Conservation (phyloP, 192 early-diverging fungal species). For the Diversispora eburnea region DNA sequence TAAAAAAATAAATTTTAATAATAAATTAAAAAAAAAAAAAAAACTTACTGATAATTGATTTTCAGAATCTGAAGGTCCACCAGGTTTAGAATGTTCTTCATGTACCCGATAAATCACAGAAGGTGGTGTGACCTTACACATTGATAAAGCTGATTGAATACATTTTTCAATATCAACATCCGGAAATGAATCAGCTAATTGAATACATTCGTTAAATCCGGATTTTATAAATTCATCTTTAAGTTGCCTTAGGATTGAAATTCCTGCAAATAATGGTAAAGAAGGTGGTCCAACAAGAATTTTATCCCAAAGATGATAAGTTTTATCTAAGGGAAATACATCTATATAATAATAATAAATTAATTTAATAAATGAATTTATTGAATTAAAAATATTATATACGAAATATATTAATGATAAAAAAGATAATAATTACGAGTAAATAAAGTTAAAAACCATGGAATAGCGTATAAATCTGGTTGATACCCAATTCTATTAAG, state of each 20-base stretch:
- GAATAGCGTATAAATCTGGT: constrained; percentile 74
- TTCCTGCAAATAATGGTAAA: constrained; percentile 63
- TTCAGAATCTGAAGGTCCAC: background rate
- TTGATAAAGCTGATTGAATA: constrained; percentile 54
- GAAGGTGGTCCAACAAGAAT: constrained; percentile 61
- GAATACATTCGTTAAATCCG: constrained; percentile 68
- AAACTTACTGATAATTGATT: background rate
- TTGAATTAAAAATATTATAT: constrained; percentile 7
- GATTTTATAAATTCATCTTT: constrained; percentile 54
- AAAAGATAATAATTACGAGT: constrained; percentile 61
- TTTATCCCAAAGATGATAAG: constrained; percentile 79
- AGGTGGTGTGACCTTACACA: constrained; percentile 69
- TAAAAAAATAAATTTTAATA: background rate
- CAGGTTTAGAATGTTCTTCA: constrained; percentile 33
- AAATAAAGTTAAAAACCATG: constrained; percentile 81
- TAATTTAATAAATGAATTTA: background rate
- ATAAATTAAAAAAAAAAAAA: background rate
- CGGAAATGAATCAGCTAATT: constrained; percentile 55
- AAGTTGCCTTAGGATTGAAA: constrained; percentile 67
- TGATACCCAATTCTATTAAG: constrained; percentile 57
- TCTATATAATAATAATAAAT: constrained; percentile 43
- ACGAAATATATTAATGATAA: background rate
- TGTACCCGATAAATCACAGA: constrained; percentile 44
- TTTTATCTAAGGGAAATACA: constrained; percentile 76
- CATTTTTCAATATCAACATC: constrained; percentile 72